A percentile compares a stretch with the other conserved stretches of the same genome.
Evolutionary conservation across 225 moss, liverwort and hornwort species (phyloP).

Genomic region (Sphagnum contortum): DNA sequence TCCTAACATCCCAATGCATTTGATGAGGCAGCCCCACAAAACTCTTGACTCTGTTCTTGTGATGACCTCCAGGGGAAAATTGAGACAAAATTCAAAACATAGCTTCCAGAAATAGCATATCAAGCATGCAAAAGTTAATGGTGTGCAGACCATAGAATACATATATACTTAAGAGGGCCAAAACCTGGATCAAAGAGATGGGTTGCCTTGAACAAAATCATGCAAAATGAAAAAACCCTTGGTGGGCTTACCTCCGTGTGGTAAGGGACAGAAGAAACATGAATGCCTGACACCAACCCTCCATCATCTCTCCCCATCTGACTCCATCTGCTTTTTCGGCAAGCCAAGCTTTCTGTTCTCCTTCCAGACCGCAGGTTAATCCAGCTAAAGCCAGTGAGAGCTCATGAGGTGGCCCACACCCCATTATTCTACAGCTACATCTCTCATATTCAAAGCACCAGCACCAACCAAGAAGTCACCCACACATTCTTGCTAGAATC

Average conservation of each 20-base stretch:
- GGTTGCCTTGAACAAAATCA: background rate
- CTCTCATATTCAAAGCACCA: too few relatives aligned
- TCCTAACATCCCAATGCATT: too few relatives aligned
- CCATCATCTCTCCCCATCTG: slow-evolving; percentile 17
- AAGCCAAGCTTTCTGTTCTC: slow-evolving; percentile 26
- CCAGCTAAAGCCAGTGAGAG: slow-evolving; percentile 3
- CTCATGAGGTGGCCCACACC: slow-evolving; percentile 4
- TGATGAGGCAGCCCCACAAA: too few relatives aligned
- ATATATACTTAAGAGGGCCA: too few relatives aligned
- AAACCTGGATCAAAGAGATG: background rate
- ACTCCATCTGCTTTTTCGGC: slow-evolving; percentile 27
- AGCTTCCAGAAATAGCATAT: background rate
- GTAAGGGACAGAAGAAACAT: slow-evolving; percentile 16
- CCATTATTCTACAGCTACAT: too few relatives aligned
- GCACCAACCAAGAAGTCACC: too few relatives aligned
- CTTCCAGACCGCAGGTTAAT: slow-evolving; percentile 10
- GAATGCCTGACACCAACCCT: slow-evolving; percentile 14
- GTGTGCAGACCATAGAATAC: background rate
- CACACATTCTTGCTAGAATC: too few relatives aligned
- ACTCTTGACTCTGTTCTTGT: background rate
- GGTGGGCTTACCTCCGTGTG: slow-evolving; percentile 28
- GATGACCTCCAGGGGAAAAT: background rate
- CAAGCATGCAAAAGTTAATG: background rate
- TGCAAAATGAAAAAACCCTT: slow-evolving; percentile 9
- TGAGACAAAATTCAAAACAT: too few relatives aligned